phyloP scores from a whole-genome alignment of 768 basidiomycete genomes.

The Termitomyces sp. region DNA sequence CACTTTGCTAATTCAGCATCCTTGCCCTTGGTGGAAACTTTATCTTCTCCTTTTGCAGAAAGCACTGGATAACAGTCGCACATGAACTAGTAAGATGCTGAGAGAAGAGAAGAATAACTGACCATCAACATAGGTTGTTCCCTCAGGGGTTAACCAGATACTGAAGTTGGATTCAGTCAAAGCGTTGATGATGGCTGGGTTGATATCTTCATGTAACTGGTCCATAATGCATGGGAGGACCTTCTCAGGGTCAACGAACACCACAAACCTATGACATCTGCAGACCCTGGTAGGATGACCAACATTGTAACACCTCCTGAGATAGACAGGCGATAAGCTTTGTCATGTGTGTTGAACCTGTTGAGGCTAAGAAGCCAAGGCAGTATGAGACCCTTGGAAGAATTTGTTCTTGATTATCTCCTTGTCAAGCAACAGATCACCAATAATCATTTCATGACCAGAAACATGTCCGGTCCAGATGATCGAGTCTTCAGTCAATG shows the following conservation, averaged over 20 bases:
- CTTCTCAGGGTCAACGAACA: constrained; percentile 71
- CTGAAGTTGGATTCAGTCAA: constrained; percentile 73
- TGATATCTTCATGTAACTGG: constrained; percentile 65
- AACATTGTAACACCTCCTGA: constrained; percentile 80
- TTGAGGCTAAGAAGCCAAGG: constrained; percentile 78
- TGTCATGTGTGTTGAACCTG: constrained; percentile 78
- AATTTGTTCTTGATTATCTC: constrained; percentile 63
- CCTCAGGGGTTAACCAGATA: constrained; percentile 84
- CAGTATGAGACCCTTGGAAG: constrained; percentile 40
- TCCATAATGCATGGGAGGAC: constrained; percentile 70
- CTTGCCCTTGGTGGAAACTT: constrained; percentile 69
- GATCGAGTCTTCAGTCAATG: constrained; percentile 68
- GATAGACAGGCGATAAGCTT: constrained; percentile 61
- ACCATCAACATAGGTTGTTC: constrained; percentile 82
- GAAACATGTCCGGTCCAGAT: constrained; percentile 73
- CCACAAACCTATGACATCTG: constrained; percentile 71
- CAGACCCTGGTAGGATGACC: constrained; percentile 64
- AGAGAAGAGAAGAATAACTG: constrained; percentile 10
- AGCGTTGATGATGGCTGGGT: constrained; percentile 50
- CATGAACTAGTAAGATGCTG: not conserved
- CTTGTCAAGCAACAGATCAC: constrained; percentile 58
- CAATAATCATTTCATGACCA: constrained; percentile 53
- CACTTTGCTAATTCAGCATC: constrained; percentile 88
- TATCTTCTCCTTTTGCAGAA: constrained; percentile 50
- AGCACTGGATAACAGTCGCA: constrained; percentile 44